A percentile compares a stretch with the other conserved stretches of the same genome.
Conservation (phyloP, 2,329 filamentous ascomycete genomes). For the Purpureocillium lavendulum region DNA sequence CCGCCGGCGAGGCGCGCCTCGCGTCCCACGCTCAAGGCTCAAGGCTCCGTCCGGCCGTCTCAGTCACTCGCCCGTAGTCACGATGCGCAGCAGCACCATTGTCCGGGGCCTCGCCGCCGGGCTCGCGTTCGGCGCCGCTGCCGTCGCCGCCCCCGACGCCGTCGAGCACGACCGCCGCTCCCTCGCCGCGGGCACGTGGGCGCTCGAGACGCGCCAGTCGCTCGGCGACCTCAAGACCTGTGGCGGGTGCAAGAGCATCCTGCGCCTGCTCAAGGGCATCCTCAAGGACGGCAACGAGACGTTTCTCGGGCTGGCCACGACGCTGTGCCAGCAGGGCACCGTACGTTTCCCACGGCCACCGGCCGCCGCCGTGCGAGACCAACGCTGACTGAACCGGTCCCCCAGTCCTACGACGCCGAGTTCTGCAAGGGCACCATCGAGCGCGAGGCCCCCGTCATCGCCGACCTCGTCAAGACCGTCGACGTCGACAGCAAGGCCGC, state of each 20-base stretch:
- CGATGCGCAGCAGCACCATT: too few species aligned
- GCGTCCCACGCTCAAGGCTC: too few species aligned
- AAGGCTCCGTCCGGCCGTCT: too few species aligned
- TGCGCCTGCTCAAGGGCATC: constrained; percentile 27
- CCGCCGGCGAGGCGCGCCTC: too few species aligned
- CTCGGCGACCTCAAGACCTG: constrained; percentile 1
- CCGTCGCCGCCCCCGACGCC: background rate
- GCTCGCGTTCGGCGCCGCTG: too few species aligned
- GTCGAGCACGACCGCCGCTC: background rate
- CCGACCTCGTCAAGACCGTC: constrained; percentile 36
- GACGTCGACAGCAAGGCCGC: constrained; percentile 38
- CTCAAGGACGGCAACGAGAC: constrained; percentile 29
- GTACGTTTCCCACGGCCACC: constrained; percentile 8
- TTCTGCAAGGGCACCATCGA: constrained; percentile 43
- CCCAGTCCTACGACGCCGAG: constrained; percentile 39
- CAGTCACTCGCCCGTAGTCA: too few species aligned
- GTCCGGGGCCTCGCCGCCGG: too few species aligned
- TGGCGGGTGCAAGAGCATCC: constrained; percentile 4
- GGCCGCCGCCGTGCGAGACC: background rate
- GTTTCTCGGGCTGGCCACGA: constrained; percentile 21
- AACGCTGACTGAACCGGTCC: background rate
- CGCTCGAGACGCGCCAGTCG: background rate
- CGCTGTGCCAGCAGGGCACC: constrained; percentile 17
- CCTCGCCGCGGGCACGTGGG: background rate
- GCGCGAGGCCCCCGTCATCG: constrained; percentile 42